A percentile compares a stretch with the other conserved stretches of the same genome.
phyloP scores from a whole-genome alignment of 2,329 filamentous ascomycete species.

The Truncatella angustata region DNA sequence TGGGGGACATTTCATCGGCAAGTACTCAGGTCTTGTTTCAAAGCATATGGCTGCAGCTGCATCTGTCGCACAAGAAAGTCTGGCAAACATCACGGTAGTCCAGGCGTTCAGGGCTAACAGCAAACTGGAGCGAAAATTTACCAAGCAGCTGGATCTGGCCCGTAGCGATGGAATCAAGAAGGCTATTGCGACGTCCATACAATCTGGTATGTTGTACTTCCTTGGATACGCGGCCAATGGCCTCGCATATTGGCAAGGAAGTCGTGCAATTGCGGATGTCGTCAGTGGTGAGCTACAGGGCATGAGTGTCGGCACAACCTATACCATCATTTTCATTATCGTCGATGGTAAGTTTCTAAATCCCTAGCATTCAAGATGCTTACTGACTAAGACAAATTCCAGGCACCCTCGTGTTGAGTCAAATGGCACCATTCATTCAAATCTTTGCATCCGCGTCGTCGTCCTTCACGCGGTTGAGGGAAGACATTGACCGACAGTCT shows the following conservation, averaged over 20 bases:
- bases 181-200: constrained; percentile 50
- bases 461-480: constrained; percentile 52
- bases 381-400: no score
- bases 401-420: constrained; percentile 57
- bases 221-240: constrained; percentile 64
- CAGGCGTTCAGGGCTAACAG: constrained; percentile 53
- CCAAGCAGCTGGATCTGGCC: constrained; percentile 42
- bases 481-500: constrained; percentile 49
- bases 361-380: no score
- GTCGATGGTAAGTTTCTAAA: constrained; percentile 54
- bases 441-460: constrained; percentile 55
- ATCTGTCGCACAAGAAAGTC: constrained; percentile 53
- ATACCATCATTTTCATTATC: constrained; percentile 64
- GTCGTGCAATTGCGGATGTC: constrained; percentile 38
- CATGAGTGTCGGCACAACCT: constrained; percentile 47
- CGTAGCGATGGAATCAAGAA: constrained; percentile 54
- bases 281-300: constrained; percentile 31
- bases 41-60: constrained; percentile 49
- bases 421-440: constrained; percentile 60
- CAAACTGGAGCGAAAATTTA: constrained; percentile 51
- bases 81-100: constrained; percentile 52
- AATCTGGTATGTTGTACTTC: constrained; percentile 64
- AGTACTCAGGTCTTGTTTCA: constrained; percentile 41
- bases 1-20: constrained; percentile 47
- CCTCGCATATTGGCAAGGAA: constrained; percentile 66